Conservation (phyloP, 2,329 filamentous ascomycete species). For the Plenodomus lindquistii region DNA sequence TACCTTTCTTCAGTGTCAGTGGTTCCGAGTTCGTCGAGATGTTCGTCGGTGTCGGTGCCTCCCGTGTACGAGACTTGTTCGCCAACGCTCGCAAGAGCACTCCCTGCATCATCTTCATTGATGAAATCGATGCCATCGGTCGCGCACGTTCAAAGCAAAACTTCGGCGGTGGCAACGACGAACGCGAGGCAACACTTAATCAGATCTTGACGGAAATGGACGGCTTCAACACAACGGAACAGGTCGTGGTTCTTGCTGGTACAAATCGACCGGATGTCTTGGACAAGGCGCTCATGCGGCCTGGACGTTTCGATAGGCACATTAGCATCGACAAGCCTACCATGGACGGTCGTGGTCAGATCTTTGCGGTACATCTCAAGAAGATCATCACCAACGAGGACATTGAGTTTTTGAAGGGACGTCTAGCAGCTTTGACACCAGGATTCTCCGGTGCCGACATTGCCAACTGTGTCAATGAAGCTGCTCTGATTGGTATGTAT, state of each 20-base stretch:
- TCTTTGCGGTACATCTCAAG: constrained; percentile 90
- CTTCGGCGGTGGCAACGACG: constrained; percentile 90
- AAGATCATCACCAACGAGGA: constrained; percentile 95
- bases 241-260: constrained; percentile 94
- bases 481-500: constrained; percentile 85
- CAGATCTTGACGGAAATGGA: constrained; percentile 99
- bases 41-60: constrained; percentile 98
- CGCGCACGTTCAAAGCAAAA: constrained; percentile 82
- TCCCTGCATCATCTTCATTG: constrained; percentile 98
- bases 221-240: constrained; percentile 94
- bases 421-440: constrained; percentile 88
- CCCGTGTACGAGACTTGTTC: constrained; percentile 91
- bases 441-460: constrained; percentile 98
- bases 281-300: constrained; percentile 94
- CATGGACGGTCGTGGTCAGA: constrained; percentile 94
- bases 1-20: constrained; percentile 97
- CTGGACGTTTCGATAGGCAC: constrained; percentile 94
- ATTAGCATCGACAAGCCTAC: constrained; percentile 94
- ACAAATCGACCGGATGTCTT: constrained; percentile 95
- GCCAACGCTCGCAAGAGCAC: constrained; percentile 93
- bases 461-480: constrained; percentile 97
- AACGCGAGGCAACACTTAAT: constrained; percentile 94
- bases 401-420: constrained; percentile 81
- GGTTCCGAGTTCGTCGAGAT: constrained; percentile 99
- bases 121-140: constrained; percentile 98